Conservation (phyloP, 1,284 basidiomycete species). For the Rhodotorula sp. region DNA sequence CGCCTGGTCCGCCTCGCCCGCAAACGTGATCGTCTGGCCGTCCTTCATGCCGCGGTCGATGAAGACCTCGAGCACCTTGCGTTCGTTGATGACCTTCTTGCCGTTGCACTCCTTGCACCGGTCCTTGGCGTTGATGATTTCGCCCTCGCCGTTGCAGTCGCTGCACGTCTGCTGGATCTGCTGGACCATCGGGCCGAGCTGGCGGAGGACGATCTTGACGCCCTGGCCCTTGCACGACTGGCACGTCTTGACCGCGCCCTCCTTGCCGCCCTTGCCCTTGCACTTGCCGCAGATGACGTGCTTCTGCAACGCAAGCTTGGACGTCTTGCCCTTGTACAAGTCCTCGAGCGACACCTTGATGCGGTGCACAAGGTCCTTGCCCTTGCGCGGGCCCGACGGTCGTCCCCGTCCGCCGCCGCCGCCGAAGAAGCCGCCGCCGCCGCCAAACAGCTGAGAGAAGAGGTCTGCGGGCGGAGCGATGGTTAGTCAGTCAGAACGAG, state of each 20-base stretch:
- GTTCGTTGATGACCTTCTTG: constrained; percentile 91
- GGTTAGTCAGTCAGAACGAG: no score
- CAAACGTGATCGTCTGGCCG: constrained; percentile 92
- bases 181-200: constrained; percentile 99
- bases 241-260: constrained; percentile 86
- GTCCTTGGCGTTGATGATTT: constrained; percentile 92
- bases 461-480: constrained; percentile 61
- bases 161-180: constrained; percentile 95
- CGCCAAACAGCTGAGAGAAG: constrained; percentile 92
- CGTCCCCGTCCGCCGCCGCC: constrained; percentile 59
- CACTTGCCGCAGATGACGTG: constrained; percentile 92
- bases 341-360: constrained; percentile 95
- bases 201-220: constrained; percentile 84
- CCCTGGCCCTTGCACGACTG: constrained; percentile 82
- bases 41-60: constrained; percentile 99
- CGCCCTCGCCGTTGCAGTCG: constrained; percentile 87
- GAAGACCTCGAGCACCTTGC: constrained; percentile 97
- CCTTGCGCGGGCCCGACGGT: constrained; percentile 83
- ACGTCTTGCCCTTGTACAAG: constrained; percentile 96
- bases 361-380: constrained; percentile 97
- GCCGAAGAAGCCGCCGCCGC: constrained; percentile 57
- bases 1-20: constrained; percentile 94
- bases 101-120: constrained; percentile 90
- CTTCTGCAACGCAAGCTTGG: constrained; percentile 94
- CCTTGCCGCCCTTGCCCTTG: constrained; percentile 95